Percentiles rank a stretch among this genome's conserved stretches.
Evolutionary conservation across 164 flowering plant genomes (phyloP).

Genomic region (Dillenia turbinata): DNA sequence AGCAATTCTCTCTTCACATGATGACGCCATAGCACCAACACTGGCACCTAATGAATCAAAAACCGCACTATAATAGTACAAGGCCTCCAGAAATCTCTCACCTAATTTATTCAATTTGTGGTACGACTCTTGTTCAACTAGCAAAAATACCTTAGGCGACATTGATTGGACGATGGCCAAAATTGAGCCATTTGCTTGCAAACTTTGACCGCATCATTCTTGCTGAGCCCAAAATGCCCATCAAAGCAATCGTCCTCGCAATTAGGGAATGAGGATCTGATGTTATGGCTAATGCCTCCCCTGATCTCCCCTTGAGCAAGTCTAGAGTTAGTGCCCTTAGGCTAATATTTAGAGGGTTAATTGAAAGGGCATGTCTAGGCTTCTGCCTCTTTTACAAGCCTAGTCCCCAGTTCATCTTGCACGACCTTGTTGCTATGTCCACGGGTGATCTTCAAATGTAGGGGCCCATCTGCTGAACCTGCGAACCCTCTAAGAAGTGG

Average conservation of each 20-base stretch:
- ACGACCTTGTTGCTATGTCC: slow-evolving; percentile 14
- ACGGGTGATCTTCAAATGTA: slow-evolving; percentile 38
- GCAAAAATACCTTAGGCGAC: slow-evolving; percentile 28
- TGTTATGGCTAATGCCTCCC: slow-evolving; percentile 33
- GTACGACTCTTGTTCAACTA: slow-evolving; percentile 35
- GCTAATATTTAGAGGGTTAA: slow-evolving; percentile 22
- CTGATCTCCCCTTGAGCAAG: slow-evolving; percentile 27
- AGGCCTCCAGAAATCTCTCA: slow-evolving; percentile 28
- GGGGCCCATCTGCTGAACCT: slow-evolving; percentile 19
- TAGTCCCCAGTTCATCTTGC: slow-evolving; percentile 16
- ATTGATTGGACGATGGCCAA: slow-evolving; percentile 20
- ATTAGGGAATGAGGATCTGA: slow-evolving; percentile 31
- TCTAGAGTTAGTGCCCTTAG: slow-evolving; percentile 22
- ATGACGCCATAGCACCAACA: neutral
- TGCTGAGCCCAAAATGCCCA: slow-evolving; percentile 16
- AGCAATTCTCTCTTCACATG: slow-evolving; percentile 11
- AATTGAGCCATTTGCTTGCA: slow-evolving; percentile 24
- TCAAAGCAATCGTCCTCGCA: slow-evolving; percentile 31
- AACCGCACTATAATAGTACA: slow-evolving; percentile 33
- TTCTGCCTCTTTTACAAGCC: slow-evolving; percentile 33
- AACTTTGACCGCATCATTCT: slow-evolving; percentile 11
- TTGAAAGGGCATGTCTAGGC: slow-evolving; percentile 29
- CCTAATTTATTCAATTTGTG: slow-evolving; percentile 22
- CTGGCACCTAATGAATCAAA: slow-evolving; percentile 28
- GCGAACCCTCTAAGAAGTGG: slow-evolving; percentile 20